These are phyloP conservation scores for Cornus suecica DNA, from an alignment of 148 eudicot species.

Conservation along the genomic window DNA sequence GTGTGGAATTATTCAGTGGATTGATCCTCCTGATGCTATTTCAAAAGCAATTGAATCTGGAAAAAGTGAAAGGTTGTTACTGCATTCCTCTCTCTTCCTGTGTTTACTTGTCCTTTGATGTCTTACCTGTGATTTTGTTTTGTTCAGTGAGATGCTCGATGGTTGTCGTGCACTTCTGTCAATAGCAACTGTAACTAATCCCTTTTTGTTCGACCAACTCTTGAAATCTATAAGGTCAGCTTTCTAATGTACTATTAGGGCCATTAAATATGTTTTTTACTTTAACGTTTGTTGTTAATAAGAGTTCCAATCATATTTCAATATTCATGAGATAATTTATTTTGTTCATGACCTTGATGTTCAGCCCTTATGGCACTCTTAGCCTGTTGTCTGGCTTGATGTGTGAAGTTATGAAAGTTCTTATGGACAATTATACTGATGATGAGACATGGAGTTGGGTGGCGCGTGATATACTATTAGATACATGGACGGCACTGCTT, in stretches of 20 bases:
- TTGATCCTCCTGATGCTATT: conserved; percentile 79
- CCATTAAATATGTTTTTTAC: neutral
- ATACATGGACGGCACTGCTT: conserved; percentile 91
- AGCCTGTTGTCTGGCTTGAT: conserved; percentile 76
- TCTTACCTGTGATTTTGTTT: conserved; percentile 16
- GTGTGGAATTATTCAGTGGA: conserved; percentile 79
- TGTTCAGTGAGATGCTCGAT: conserved; percentile 91
- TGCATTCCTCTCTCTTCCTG: neutral
- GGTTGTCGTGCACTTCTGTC: conserved; percentile 94
- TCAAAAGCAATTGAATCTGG: conserved; percentile 66
- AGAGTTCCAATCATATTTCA: neutral
- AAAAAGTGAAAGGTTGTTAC: conserved; percentile 86
- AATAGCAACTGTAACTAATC: conserved; percentile 76
- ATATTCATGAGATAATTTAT: neutral
- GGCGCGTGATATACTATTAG: conserved; percentile 93
- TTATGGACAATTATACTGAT: conserved; percentile 55
- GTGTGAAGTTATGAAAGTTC: conserved; percentile 79
- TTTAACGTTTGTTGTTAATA: neutral
- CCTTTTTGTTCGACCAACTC: conserved; percentile 65
- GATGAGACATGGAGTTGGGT: conserved; percentile 99
- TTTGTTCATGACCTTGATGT: conserved; percentile 14
- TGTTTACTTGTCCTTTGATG: conserved; percentile 10
- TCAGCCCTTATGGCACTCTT: conserved; percentile 92
- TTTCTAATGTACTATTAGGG: neutral
- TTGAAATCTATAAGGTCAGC: conserved; percentile 79